phyloP scores from a whole-genome alignment of 768 basidiomycete genomes.

The Russula olivacea region DNA sequence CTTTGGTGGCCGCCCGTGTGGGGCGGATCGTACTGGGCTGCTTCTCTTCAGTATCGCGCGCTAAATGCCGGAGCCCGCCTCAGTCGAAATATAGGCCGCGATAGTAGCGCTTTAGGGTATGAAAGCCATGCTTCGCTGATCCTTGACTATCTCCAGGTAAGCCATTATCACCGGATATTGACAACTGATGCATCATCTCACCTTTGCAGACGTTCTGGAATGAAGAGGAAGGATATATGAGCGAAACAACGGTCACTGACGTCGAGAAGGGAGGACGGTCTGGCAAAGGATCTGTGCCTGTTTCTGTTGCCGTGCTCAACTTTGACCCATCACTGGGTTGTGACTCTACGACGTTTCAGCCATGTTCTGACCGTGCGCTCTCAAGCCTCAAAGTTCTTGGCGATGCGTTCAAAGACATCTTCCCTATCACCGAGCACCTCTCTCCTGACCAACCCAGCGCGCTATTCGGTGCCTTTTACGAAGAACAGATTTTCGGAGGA shows the following conservation, averaged over 20 bases:
- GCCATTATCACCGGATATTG: not conserved
- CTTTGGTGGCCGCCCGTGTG: conserved; percentile 15
- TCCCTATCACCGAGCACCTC: conserved; percentile 2
- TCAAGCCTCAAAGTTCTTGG: conserved; percentile 12
- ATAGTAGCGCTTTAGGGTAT: not conserved
- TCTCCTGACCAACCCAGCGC: not conserved
- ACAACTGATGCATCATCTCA: not conserved
- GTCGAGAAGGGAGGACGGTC: conserved; percentile 10
- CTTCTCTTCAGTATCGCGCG: conserved; percentile 14
- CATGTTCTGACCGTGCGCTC: conserved; percentile 19
- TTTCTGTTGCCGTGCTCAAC: conserved; percentile 10
- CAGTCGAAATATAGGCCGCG: conserved; percentile 7
- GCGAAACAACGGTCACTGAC: conserved; percentile 16
- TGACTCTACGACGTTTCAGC: conserved; percentile 14
- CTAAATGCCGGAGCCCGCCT: conserved; percentile 12
- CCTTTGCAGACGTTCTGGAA: conserved; percentile 19
- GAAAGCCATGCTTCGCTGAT: conserved; percentile 7
- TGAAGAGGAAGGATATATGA: conserved; percentile 14
- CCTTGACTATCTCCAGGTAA: conserved; percentile 21
- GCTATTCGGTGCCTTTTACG: conserved; percentile 4
- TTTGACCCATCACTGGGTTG: conserved; percentile 18
- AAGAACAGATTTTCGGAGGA: conserved; percentile 12
- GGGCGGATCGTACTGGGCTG: conserved; percentile 20
- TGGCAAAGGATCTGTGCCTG: conserved; percentile 4
- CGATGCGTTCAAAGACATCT: conserved; percentile 10